These are phyloP conservation scores for Mycena vitilis DNA, from an alignment of 768 basidiomycete species.

Conservation along the genomic window DNA sequence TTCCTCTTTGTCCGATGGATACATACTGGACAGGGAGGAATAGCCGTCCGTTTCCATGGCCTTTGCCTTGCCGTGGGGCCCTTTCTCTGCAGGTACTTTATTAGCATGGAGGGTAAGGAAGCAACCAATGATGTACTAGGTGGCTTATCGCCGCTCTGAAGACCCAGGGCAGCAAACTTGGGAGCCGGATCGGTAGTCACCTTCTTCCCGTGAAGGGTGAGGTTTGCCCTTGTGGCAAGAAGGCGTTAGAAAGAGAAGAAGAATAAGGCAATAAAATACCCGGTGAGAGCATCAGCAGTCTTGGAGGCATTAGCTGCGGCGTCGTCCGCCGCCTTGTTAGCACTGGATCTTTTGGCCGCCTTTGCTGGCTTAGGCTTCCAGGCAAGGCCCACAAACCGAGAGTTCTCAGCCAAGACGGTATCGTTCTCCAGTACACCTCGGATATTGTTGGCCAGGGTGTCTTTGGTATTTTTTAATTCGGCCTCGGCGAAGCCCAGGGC, in stretches of 20 bases:
- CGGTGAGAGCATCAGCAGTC: neutral
- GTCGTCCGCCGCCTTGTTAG: neutral
- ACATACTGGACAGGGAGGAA: neutral
- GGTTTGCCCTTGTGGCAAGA: neutral
- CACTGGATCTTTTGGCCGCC: neutral
- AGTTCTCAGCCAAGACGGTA: no score
- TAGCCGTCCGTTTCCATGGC: neutral
- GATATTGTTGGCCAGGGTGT: no score
- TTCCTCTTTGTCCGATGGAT: no score
- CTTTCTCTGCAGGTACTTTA: no score
- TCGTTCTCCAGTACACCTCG: no score
- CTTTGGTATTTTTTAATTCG: no score
- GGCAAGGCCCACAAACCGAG: neutral
- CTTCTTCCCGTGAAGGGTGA: neutral
- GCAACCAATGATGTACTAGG: neutral
- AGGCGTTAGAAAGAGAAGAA: neutral
- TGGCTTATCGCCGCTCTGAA: no score
- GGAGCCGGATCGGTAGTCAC: constrained; percentile 1
- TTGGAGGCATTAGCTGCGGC: neutral
- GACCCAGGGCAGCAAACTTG: neutral
- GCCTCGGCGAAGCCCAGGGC: no score
- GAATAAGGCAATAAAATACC: neutral
- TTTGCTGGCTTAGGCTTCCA: neutral
- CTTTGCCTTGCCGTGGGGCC: neutral
- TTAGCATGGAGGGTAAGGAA: no score